These are phyloP conservation scores for Logfia minima DNA, from an alignment of 129 eudicot genomes.

Conservation along the genomic window DNA sequence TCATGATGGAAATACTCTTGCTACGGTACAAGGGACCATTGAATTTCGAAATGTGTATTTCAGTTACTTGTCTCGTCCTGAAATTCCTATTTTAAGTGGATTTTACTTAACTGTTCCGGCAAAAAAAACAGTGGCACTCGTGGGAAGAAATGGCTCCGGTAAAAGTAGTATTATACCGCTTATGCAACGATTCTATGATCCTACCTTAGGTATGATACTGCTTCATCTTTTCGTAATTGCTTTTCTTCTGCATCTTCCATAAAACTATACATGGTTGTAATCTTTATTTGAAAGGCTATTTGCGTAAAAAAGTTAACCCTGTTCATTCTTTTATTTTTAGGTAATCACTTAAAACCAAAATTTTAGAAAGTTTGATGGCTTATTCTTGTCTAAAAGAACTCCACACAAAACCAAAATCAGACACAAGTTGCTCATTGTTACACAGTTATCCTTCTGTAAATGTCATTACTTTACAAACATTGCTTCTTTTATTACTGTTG, in stretches of 20 bases:
- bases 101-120: conserved; percentile 95
- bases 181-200: conserved; percentile 97
- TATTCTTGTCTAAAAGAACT: too few species aligned
- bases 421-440: not conserved
- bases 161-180: conserved; percentile 95
- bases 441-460: conserved; percentile 2
- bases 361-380: too few species aligned
- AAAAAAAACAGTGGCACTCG: conserved; percentile 93
- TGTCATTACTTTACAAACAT: not conserved
- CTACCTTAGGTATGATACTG: conserved; percentile 70
- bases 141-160: conserved; percentile 97
- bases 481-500: conserved; percentile 13
- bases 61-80: conserved; percentile 93
- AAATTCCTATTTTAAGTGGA: conserved; percentile 91
- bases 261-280: conserved; percentile 4
- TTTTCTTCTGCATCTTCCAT: not conserved
- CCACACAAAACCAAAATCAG: too few species aligned
- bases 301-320: not conserved
- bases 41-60: conserved; percentile 94
- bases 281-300: not conserved
- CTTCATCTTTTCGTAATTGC: conserved; percentile 3
- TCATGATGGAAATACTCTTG: conserved; percentile 75
- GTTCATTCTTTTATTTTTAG: not conserved
- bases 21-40: conserved; percentile 81
- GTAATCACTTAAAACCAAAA: not conserved